Base-by-base conservation (phyloP, 2,329 filamentous ascomycete species). In the Trichoderma sp. region DNA sequence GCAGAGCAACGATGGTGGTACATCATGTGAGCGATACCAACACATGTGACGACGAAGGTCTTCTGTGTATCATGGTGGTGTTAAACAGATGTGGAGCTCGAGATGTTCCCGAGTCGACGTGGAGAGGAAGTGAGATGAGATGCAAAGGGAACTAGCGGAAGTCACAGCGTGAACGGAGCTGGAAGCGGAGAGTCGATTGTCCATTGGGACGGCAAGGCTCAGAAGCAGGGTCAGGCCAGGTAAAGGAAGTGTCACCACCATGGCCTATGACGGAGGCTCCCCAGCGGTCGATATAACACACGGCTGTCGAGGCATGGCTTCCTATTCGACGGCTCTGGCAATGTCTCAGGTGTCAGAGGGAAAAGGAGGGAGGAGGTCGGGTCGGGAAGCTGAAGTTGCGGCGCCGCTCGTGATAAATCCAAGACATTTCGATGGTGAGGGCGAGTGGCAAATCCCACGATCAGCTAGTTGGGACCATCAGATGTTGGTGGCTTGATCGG, bases 81-180 rank as follows among this genome's bases (percentile, higher is more conserved):
- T 68, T 68, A 68, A 68, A 59, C 55, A 59, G 65, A 61, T 68
- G 65, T 68, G 65, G 65, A 68, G 65, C 65, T 68, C 53, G 43
- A 32, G 55, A 26, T 23, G 30, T 28, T 55, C 47, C 63, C 63
- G 13, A 66, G 65, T 50, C 11, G 55, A 68, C 26, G 36, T 59
- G n/a, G 65, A 50, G 28, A 58, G 55, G 12, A 36, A 68, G 55
- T 9, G 17, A 59, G n/a, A 47, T 57, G 32, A 20, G 20, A 53
- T 68, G 53, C 57, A n/a, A 13, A 34, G 17, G 36, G n/a, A 68
- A 50, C 55, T 26, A 59, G 65, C 26, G 55, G 7, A 43, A 61
- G 65, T 59, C 28, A n/a, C 53, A 68, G 65, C 65, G 55, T 50
- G 11, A 68, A 59, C 65, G n/a, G 65, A 30, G 26, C 36, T 50